Evolutionary conservation across 306 rosid species (phyloP), one percentile per base, ranked within the genome.

Genomic region (Ceratonia siliqua): DNA sequence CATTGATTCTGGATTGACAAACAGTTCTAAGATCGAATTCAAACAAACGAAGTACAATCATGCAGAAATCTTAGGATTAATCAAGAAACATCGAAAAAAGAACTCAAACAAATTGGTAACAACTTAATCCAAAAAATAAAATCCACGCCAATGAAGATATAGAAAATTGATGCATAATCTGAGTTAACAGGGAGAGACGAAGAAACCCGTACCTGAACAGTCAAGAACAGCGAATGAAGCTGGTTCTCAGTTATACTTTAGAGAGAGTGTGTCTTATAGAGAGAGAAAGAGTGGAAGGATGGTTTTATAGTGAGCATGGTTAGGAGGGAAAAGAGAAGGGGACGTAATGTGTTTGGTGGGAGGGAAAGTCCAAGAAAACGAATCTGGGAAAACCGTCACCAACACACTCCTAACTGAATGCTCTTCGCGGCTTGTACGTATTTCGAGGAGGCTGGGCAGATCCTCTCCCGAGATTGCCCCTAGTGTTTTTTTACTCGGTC

Each of bases 241-340:
- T n/a, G 56, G 38, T 25, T 13, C 27, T 30, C 25, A 10, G 56
- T 42, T 28, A 18, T 74, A 48, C 25, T 33, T 20, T 33, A 6
- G 17, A 17, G 48, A 27, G 65, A 36, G 54, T 64, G 35, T 18
- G 54, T 35, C 20, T 15, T 75, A 39, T 76, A 58, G 78, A 53
- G 81, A 75, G 79, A 68, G 85, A 80, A 62, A 79, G 61, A 42
- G 39, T 43, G 78, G 0, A 24, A 30, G 36, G 18, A 17, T 12
- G 78, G 15, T 62, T 74, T 61, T 71, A 71, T 71, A 50, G 75
- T 3, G 75, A 0, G 33, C 35, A 50, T 46, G 22, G 21, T 62
- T 62, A 61, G 78, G 78, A 71, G 70, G 82, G 85, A 81, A 75
- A 76, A 8, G 5, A 43, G 27, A 3, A 17, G 13, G 49, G 32